Percentiles rank a stretch among this genome's conserved stretches.
phyloP scores from a whole-genome alignment of 2,329 filamentous ascomycete genomes.

The Fusarium staphyleae region DNA sequence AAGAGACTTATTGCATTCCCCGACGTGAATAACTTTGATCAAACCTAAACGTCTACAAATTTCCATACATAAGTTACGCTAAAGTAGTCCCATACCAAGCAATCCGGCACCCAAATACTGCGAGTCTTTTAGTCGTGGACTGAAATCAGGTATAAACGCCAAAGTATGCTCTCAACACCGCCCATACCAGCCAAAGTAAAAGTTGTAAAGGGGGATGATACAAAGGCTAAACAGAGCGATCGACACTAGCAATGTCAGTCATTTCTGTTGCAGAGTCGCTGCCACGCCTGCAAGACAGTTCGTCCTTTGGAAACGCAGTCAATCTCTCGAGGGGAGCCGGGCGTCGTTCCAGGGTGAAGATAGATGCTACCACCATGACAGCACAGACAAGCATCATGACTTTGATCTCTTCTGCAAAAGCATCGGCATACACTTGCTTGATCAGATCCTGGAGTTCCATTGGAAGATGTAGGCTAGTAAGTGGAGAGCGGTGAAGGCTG shows the following conservation, averaged over 20 bases:
- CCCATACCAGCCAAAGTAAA: neutral
- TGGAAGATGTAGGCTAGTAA: slow-evolving; percentile 48
- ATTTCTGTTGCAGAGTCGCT: slow-evolving; percentile 51
- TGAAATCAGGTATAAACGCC: slow-evolving; percentile 11
- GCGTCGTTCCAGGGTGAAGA: slow-evolving; percentile 53
- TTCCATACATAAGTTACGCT: no score
- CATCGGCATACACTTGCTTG: slow-evolving; percentile 52
- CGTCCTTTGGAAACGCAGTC: slow-evolving; percentile 40
- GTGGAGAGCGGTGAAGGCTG: slow-evolving; percentile 54
- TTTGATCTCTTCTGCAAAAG: slow-evolving; percentile 56
- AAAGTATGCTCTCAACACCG: slow-evolving; percentile 16
- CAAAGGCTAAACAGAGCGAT: slow-evolving; percentile 25
- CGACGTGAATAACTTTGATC: no score
- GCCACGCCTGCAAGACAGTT: slow-evolving; percentile 42
- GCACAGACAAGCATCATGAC: slow-evolving; percentile 55
- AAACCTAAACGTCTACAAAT: no score
- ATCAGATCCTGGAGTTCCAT: slow-evolving; percentile 45
- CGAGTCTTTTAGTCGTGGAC: neutral
- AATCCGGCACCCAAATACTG: neutral
- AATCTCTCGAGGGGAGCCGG: slow-evolving; percentile 48
- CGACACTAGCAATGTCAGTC: slow-evolving; percentile 40
- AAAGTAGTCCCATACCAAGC: neutral
- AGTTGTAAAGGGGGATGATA: neutral
- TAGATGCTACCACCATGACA: slow-evolving; percentile 53
- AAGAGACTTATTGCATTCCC: no score